Evolutionary conservation across 257 asterid species (phyloP), one percentile per base, ranked within the genome.

Genomic region (Penstemon davidsonii): DNA sequence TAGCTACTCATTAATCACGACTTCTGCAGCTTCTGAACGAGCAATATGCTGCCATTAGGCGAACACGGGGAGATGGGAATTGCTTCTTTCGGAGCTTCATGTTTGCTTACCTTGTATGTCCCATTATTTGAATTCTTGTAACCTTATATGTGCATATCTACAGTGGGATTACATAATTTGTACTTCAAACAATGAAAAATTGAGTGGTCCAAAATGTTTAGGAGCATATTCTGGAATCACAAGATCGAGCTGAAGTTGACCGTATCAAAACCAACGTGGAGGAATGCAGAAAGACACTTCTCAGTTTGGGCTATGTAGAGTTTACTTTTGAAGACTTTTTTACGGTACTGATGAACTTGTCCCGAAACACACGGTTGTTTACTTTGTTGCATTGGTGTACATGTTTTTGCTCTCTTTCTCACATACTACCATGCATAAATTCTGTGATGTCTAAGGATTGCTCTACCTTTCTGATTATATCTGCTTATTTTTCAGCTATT

Each of bases 301-400:
- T 76, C 72, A 80, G 81, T 75, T 86, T 94, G 87, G 98, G 99
- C 76, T 84, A 87, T 66, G 86, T 88, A 60, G 99, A 94, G 79
- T 89, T 94, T 74, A 94, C 99, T 39, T 94, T 88, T 76, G 99
- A 94, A 82, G 99, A 94, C 80, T 94, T 87, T 74, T 91, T 94
- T 64, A 56, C 84, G 90, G 97, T 94, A 84, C 60, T 25, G 33
- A 25, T 25, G 33, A 25, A 25, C 33, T 25, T 25, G 33, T 25
- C 33, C 2, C 33, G 2, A 25, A 25, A 25, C 33, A 25, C 33
- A 25, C 33, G 2, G 33, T 25, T 25, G 33, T 25, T 25, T 25
- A 25, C 33, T 25, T 25, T 25, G 33, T 25, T 25, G 33, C 33
- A 25, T 25, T 25, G 33, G 33, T 25, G 33, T 25, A 25, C 33